phyloP scores from a whole-genome alignment of 352 stramenopile species.

The Phytophthora megakarya region DNA sequence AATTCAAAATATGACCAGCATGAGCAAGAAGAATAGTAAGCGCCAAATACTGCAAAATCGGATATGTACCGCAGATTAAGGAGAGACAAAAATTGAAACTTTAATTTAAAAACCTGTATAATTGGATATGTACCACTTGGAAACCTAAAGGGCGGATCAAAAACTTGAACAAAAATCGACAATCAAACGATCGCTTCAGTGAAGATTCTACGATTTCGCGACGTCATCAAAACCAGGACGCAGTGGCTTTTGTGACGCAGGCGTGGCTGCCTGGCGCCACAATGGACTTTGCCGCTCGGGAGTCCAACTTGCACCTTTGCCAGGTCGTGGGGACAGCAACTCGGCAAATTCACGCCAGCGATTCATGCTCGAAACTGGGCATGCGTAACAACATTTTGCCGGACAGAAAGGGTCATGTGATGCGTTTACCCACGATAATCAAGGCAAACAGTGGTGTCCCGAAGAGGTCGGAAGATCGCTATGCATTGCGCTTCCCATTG shows the following conservation, averaged over 20 bases:
- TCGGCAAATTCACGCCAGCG: constrained; percentile 7
- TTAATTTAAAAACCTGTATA: not conserved
- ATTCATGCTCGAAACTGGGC: constrained; percentile 21
- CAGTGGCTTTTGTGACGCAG: constrained; percentile 24
- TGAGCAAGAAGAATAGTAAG: not conserved
- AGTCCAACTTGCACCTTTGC: constrained; percentile 29
- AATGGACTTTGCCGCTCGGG: not conserved
- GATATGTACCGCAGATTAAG: constrained; percentile 20
- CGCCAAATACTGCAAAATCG: constrained; percentile 5
- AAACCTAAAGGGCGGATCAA: constrained; percentile 16
- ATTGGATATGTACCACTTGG: constrained; percentile 16
- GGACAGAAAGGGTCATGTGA: constrained; percentile 12
- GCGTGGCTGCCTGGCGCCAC: constrained; percentile 13
- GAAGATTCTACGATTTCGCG: constrained; percentile 22
- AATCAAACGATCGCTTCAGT: constrained; percentile 27
- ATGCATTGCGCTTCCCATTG: constrained; percentile 5
- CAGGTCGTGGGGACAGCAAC: constrained; percentile 15
- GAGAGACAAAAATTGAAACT: not conserved
- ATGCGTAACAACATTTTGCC: constrained; percentile 3
- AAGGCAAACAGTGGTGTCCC: constrained; percentile 9
- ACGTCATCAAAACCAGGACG: constrained; percentile 16
- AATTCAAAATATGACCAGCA: constrained; percentile 7
- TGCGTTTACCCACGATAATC: not conserved
- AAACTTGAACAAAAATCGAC: constrained; percentile 17
- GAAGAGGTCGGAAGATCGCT: constrained; percentile 36